phyloP scores from a whole-genome alignment of 352 stramenopile genomes.

The Phytophthora sojae region DNA sequence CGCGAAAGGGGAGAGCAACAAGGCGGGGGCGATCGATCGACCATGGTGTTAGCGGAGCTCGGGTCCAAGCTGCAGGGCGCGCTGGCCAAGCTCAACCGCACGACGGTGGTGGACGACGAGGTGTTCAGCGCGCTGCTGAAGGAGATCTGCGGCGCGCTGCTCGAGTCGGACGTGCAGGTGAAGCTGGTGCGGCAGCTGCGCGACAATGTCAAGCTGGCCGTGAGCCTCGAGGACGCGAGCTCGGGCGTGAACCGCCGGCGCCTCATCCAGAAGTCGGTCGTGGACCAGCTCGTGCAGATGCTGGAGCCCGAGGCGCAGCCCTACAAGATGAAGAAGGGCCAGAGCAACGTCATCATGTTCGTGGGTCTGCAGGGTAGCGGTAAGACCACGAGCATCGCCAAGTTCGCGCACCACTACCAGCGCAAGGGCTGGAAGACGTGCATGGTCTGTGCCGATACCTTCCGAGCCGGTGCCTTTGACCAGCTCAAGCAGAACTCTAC shows the following conservation, averaged over 20 bases:
- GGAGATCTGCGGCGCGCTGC: conserved; percentile 91
- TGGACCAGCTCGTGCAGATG: conserved; percentile 92
- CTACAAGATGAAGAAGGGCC: conserved; percentile 92
- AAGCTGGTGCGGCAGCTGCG: conserved; percentile 90
- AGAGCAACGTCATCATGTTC: conserved; percentile 95
- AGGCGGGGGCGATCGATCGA: neutral
- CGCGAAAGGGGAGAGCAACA: conserved; percentile 2
- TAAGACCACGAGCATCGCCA: conserved; percentile 99
- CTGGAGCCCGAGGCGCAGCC: conserved; percentile 85
- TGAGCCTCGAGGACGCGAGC: conserved; percentile 83
- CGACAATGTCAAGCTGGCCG: conserved; percentile 90
- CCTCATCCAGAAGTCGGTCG: conserved; percentile 92
- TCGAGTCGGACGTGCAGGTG: conserved; percentile 92
- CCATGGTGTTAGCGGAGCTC: conserved; percentile 92
- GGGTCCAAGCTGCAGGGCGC: conserved; percentile 89
- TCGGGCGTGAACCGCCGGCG: conserved; percentile 86
- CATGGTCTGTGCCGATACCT: conserved; percentile 99
- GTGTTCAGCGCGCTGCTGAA: conserved; percentile 91
- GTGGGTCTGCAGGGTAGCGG: conserved; percentile 95
- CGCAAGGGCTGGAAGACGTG: conserved; percentile 97
- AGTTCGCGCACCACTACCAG: conserved; percentile 99
- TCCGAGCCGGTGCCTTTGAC: conserved; percentile 98
- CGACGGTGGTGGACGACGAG: conserved; percentile 91
- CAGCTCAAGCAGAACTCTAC: conserved; percentile 99
- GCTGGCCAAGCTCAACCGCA: conserved; percentile 89